phyloP scores from a whole-genome alignment of 2,329 filamentous ascomycete species.

The Cadophora sp. region DNA sequence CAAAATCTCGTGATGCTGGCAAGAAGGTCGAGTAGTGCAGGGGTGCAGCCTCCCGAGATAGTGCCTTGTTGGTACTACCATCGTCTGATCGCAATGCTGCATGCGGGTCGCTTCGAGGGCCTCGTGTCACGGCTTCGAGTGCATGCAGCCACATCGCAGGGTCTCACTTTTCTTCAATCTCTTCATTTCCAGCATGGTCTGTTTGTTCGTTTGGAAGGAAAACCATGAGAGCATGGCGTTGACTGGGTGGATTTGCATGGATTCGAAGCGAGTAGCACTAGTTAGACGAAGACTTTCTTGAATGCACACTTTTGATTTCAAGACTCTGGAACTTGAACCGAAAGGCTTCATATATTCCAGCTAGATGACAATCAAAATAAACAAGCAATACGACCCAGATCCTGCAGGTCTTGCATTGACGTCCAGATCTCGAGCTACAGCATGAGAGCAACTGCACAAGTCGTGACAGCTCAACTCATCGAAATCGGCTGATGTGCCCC shows the following conservation, averaged over 20 bases:
- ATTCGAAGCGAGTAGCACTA: not conserved
- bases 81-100: constrained; percentile 26
- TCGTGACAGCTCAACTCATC: constrained; percentile 10
- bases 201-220: constrained; percentile 17
- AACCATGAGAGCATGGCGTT: constrained; percentile 21
- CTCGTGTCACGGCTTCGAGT: constrained; percentile 27
- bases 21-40: constrained; percentile 34
- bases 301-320: not conserved
- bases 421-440: constrained; percentile 21
- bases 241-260: not conserved
- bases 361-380: constrained; percentile 4
- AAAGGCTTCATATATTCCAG: not conserved
- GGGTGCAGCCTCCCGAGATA: constrained; percentile 38
- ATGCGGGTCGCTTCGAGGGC: constrained; percentile 26
- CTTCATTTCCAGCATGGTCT: constrained; percentile 2
- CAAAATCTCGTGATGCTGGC: constrained; percentile 27
- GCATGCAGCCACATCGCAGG: constrained; percentile 23
- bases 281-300: not conserved
- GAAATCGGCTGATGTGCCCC: constrained; percentile 10
- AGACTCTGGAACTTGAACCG: not conserved
- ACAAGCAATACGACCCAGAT: constrained; percentile 21
- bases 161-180: not conserved
- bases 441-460: constrained; percentile 11
- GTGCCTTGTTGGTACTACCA: constrained; percentile 23
- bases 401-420: constrained; percentile 27